Evolutionary conservation across 2,329 filamentous ascomycete species (phyloP).

Genomic region (Venturia nashicola): DNA sequence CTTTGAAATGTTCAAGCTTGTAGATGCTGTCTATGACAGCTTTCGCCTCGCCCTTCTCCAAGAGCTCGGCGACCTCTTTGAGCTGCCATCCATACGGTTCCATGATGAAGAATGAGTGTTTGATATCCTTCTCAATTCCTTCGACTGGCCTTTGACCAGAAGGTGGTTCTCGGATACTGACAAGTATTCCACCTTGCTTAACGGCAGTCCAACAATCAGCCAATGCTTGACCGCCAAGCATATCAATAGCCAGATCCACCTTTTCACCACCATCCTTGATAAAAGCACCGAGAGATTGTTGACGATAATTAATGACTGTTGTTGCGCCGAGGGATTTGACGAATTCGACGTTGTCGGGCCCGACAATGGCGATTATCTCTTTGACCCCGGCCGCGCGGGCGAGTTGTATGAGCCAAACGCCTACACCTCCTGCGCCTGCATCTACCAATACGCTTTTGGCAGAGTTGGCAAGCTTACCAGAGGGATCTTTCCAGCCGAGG

Average conservation of each 20-base stretch:
- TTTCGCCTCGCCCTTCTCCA: conserved; percentile 8
- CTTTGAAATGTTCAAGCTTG: too few species aligned
- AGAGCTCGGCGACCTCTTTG: conserved; percentile 4
- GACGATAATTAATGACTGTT: too few species aligned
- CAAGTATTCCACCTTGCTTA: too few species aligned
- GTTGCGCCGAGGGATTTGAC: too few species aligned
- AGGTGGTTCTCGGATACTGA: conserved; percentile 2
- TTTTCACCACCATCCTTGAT: not conserved
- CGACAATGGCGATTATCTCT: too few species aligned
- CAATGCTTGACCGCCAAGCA: conserved; percentile 6
- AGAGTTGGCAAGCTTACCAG: too few species aligned
- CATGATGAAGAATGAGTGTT: conserved; percentile 8
- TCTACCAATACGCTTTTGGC: too few species aligned
- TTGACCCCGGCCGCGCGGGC: too few species aligned
- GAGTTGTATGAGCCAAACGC: too few species aligned
- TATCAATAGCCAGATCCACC: conserved; percentile 8
- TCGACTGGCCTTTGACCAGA: not conserved
- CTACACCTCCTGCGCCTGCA: too few species aligned
- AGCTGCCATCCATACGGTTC: conserved; percentile 8
- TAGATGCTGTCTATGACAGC: conserved; percentile 6
- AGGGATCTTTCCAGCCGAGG: too few species aligned
- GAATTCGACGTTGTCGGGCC: too few species aligned
- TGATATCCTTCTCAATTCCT: not conserved
- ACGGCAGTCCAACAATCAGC: not conserved
- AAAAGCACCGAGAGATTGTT: not conserved